Conservation (phyloP, 192 early-diverging fungal genomes). For the Backusella luteola region DNA sequence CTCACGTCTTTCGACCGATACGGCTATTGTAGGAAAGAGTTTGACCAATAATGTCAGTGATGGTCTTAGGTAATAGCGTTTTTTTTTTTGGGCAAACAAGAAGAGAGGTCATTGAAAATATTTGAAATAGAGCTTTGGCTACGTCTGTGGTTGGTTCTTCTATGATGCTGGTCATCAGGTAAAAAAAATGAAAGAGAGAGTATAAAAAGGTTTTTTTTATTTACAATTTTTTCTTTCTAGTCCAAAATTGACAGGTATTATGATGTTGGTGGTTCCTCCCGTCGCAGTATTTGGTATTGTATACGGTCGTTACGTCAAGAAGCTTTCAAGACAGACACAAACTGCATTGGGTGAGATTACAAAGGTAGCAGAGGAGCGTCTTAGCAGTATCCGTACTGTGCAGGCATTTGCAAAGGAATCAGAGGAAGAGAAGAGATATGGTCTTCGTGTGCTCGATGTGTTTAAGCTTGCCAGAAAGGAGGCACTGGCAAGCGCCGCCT, state of each 20-base stretch:
- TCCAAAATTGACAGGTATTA: conserved; percentile 63
- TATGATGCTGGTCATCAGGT: conserved; percentile 68
- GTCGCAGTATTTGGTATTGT: conserved; percentile 66
- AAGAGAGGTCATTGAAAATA: too few relatives aligned
- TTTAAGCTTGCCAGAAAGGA: conserved; percentile 31
- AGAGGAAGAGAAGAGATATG: conserved; percentile 47
- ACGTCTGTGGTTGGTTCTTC: conserved; percentile 56
- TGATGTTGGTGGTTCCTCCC: conserved; percentile 74
- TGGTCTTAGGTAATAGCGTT: conserved; percentile 50
- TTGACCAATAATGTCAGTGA: conserved; percentile 75
- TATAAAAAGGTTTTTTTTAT: background rate
- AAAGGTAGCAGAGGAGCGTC: conserved; percentile 80
- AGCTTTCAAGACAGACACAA: conserved; percentile 60
- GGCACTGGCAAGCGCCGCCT: conserved; percentile 57
- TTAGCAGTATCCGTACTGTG: conserved; percentile 84
- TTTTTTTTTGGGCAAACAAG: too few relatives aligned
- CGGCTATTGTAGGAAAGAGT: conserved; percentile 70
- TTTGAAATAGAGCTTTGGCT: conserved; percentile 40
- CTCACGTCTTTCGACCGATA: conserved; percentile 76
- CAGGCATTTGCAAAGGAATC: conserved; percentile 66
- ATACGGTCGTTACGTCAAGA: conserved; percentile 66
- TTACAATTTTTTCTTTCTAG: conserved; percentile 22
- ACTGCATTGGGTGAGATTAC: conserved; percentile 65
- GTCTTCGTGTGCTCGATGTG: conserved; percentile 34
- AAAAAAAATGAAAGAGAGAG: background rate